A percentile compares a stretch with the other conserved stretches of the same genome.
Conservation (phyloP, 495 filamentous ascomycete genomes). For the Staphylotrichum tortipilum region DNA sequence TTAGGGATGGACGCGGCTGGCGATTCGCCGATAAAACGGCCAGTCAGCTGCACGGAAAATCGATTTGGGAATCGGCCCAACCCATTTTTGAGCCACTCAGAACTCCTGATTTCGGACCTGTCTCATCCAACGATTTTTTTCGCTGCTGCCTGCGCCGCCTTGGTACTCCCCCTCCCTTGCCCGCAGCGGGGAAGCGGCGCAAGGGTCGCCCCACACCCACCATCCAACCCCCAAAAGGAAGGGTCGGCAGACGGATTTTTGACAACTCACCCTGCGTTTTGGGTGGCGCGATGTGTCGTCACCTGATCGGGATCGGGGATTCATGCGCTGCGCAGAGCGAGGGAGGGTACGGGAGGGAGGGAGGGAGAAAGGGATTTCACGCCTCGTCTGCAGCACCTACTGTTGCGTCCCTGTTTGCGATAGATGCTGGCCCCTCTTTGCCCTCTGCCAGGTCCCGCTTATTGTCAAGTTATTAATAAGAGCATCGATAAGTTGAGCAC, state of each 20-base stretch:
- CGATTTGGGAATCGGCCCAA: too few species aligned
- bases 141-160: neutral
- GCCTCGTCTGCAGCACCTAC: constrained; percentile 6
- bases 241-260: constrained; percentile 1
- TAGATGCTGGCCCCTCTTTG: constrained; percentile 9
- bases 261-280: constrained; percentile 23
- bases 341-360: too few species aligned
- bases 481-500: constrained; percentile 11
- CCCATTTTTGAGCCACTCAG: constrained; percentile 18
- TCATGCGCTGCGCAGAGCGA: constrained; percentile 23
- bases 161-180: too few species aligned
- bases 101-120: neutral
- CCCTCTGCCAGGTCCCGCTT: constrained; percentile 6
- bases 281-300: constrained; percentile 22
- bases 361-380: too few species aligned
- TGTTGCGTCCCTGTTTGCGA: constrained; percentile 16
- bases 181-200: constrained; percentile 5
- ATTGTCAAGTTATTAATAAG: constrained; percentile 20
- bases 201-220: neutral
- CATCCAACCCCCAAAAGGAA: too few species aligned
- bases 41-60: constrained; percentile 10
- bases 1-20: too few species aligned
- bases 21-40: constrained; percentile 15
- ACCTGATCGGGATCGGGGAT: constrained; percentile 23
- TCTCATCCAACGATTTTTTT: constrained; percentile 17